Evolutionary conservation across 2,329 filamentous ascomycete species (phyloP), one percentile per base, ranked within the genome.

Genomic region (Aciculosporium take): DNA sequence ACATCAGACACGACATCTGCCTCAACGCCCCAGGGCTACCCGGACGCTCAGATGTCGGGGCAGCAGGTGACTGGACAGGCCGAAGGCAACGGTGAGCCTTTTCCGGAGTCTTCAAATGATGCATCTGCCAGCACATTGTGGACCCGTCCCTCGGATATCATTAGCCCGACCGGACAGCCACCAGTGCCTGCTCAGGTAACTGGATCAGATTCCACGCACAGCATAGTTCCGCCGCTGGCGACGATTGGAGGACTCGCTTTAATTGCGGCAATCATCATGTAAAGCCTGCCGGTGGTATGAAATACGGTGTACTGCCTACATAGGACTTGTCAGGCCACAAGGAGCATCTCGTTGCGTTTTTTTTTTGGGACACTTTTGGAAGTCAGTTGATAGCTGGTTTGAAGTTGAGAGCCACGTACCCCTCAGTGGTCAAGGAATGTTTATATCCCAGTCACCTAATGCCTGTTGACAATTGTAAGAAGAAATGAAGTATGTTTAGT

Each of bases 151-250:
- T 51, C 52, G 1, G 32, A 48, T 24, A 37, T 44, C 8, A 45
- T 43, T 29, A 42, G 39, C 5, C 44, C 50, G 2, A 45, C 49
- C 8, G 49, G 49, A 7, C 42, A 46, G 8, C 49, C 51, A 7
- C 48, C 49, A 13, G 41, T 48, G 8, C 56, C 57, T 17, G 56
- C 49, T 6, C 50, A 46, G 20, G 51, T 61, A 2, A 46, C 46
- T 5, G 46, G 51, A 4, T 59, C 59, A 3, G 50, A 51, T 34
- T 56, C 55, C 2, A 49, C 40, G 1, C 48, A 44, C 13, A 47
- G 48, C 17, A 46, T 46, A 3, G 33, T 53, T 13, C 46, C 51
- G 5, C 43, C 51, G 3, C 36, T 59, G 8, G 36, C 43, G 6
- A 47, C 40, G 2, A 45, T 60, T 30, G 46, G 47, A 7, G 48